Percentiles rank a stretch among this genome's conserved stretches.
Conservation (phyloP, 2,329 filamentous ascomycete genomes). For the Pseudogymnoascus sp. region DNA sequence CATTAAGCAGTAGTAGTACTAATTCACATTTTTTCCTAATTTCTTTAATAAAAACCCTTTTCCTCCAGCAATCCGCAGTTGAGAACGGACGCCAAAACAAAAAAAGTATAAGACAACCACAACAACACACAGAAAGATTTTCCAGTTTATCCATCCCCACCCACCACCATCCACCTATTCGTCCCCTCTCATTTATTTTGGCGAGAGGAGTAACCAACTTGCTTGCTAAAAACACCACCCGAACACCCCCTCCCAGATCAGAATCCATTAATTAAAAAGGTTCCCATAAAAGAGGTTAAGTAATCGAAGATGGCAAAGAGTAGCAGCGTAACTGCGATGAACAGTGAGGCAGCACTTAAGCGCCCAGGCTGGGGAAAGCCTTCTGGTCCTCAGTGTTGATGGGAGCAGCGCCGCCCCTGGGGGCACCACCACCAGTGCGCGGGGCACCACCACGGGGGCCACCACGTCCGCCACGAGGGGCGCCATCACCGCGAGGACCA, state of each 20-base stretch:
- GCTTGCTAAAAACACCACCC: neutral
- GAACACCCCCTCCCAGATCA: neutral
- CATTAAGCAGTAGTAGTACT: neutral
- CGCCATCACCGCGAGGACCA: conserved; percentile 43
- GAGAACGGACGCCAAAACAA: neutral
- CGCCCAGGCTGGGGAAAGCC: conserved; percentile 47
- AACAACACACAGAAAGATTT: neutral
- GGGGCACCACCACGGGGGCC: conserved; percentile 32
- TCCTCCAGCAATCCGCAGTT: neutral
- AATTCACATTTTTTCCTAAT: conserved; percentile 2
- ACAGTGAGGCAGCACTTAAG: conserved; percentile 15
- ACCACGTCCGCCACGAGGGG: conserved; percentile 38
- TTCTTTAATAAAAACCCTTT: neutral
- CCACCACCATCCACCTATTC: neutral
- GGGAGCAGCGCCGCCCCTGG: conserved; percentile 28
- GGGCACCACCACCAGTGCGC: conserved; percentile 37
- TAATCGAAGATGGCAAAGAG: neutral
- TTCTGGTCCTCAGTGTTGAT: conserved; percentile 43
- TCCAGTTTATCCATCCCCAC: neutral
- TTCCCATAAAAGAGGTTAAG: neutral
- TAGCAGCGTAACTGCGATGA: neutral
- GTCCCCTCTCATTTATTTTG: neutral
- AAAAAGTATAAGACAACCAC: neutral
- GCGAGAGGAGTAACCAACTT: neutral
- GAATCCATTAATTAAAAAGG: neutral